phyloP scores from a whole-genome alignment of 179 eudicot genomes.

The Beta macrorhiza region DNA sequence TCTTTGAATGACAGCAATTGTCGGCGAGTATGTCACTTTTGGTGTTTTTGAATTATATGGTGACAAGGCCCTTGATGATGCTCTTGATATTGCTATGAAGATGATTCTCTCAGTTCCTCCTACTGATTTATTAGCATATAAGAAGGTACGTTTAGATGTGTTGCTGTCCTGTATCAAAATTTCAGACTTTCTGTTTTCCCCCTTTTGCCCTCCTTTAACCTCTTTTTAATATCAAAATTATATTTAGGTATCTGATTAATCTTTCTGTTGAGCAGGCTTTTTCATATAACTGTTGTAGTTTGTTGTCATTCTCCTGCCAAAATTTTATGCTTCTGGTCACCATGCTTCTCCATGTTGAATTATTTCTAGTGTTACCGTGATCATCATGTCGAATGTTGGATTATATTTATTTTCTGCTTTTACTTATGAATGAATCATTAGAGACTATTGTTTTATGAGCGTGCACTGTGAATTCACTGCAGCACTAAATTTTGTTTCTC shows the following conservation, averaged over 20 bases:
- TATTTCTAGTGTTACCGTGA: neutral
- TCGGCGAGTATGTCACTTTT: conserved; percentile 60
- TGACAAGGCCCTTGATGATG: conserved; percentile 61
- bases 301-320: neutral
- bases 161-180: neutral
- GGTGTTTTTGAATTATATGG: conserved; percentile 69
- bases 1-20: conserved; percentile 44
- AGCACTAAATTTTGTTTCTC: neutral
- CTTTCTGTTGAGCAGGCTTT: neutral
- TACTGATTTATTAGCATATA: conserved; percentile 53
- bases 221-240: neutral
- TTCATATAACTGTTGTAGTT: neutral
- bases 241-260: neutral
- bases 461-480: neutral
- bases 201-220: neutral
- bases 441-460: neutral
- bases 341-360: neutral
- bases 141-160: conserved; percentile 40
- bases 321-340: neutral
- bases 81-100: conserved; percentile 53
- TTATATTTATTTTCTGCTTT: neutral
- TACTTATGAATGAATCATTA: neutral
- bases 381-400: neutral
- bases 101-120: conserved; percentile 57
- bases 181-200: neutral